Conservation (phyloP, 2,329 filamentous ascomycete genomes). For the Ophiocordyceps australis region DNA sequence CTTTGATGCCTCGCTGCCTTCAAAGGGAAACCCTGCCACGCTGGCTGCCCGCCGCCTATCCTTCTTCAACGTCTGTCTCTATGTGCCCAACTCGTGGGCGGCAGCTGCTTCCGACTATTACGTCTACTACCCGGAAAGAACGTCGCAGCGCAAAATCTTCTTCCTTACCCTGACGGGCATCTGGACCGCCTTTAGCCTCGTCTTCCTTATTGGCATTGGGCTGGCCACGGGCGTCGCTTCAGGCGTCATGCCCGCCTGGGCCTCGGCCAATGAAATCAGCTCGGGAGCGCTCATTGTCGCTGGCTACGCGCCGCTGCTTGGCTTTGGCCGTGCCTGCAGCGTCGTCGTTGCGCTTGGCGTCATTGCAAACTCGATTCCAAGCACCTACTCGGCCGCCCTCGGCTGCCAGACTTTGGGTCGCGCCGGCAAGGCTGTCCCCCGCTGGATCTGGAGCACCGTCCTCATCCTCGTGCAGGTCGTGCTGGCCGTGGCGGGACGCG, state of each 20-base stretch:
- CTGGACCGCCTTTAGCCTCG: slow-evolving; percentile 38
- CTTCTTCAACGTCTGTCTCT: slow-evolving; percentile 52
- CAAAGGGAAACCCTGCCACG: slow-evolving; percentile 40
- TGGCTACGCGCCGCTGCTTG: slow-evolving; percentile 31
- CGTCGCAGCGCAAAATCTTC: slow-evolving; percentile 45
- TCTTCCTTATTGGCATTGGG: slow-evolving; percentile 45
- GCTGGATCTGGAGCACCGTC: slow-evolving; percentile 33
- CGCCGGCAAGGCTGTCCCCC: slow-evolving; percentile 29
- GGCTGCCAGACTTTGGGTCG: slow-evolving; percentile 41
- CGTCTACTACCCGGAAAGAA: slow-evolving; percentile 52
- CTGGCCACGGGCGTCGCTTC: slow-evolving; percentile 30
- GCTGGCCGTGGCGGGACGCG: slow-evolving; percentile 32
- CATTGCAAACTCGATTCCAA: slow-evolving; percentile 35
- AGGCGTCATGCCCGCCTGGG: slow-evolving; percentile 30
- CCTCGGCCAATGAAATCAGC: slow-evolving; percentile 27
- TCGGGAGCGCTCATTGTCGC: slow-evolving; percentile 37
- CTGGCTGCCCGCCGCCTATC: slow-evolving; percentile 40
- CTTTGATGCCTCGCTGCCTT: slow-evolving; percentile 46
- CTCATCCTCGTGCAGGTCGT: slow-evolving; percentile 35
- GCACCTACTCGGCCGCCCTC: slow-evolving; percentile 37
- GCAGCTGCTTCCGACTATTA: slow-evolving; percentile 63
- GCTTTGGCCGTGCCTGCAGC: slow-evolving; percentile 37
- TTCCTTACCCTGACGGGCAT: slow-evolving; percentile 51
- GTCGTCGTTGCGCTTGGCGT: slow-evolving; percentile 35
- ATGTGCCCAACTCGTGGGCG: slow-evolving; percentile 37